Base-by-base conservation (phyloP, 2,329 filamentous ascomycete species). In the Bipolaris zeicola region DNA sequence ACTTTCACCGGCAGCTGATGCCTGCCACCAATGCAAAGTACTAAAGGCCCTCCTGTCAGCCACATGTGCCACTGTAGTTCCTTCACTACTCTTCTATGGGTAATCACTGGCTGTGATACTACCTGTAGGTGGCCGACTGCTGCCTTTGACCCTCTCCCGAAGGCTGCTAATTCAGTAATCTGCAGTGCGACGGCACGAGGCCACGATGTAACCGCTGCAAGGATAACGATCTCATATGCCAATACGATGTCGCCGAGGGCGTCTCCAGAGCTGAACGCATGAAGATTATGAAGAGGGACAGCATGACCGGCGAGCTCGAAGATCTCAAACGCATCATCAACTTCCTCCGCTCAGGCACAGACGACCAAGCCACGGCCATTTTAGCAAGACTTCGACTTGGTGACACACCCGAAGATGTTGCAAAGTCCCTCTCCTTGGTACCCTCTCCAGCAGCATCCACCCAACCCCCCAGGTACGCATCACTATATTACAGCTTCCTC, bases 191-290 rank as follows among this genome's bases (percentile, higher is more conserved):
- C 55, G 66, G 63, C 33, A 50, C 52, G 2, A 62, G 66, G 26
- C 66, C 66, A 26, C 57, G 52, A 36, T 69, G 66, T 45, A 64
- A 52, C 8, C 60, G 66, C 24, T 69, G 66, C 57, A 60, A 33
- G 34, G 62, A 66, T 34, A 62, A 63, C 26, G 57, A 66, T 22
- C 33, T 60, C 16, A 10, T 48, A 13, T 69, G 66, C 52, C 63
- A 64, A 42, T 69, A 65, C 31, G 66, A 69, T 61, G 66, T 68
- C 3, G 52, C 66, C 22, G 65, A 66, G 49, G 66, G 66, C 11
- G 65, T 69, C 6, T 65, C 65, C 14, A 58, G 66, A 45, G 63
- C 65, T 8, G 65, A 68, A 49, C 63, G 66, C 13, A 67, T 69
- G 66, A 69, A 65, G 42, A 47, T 67, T 11, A 52, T 66, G 41